Conservation (phyloP, 805 yeast species). For the Pichia nakasei region DNA sequence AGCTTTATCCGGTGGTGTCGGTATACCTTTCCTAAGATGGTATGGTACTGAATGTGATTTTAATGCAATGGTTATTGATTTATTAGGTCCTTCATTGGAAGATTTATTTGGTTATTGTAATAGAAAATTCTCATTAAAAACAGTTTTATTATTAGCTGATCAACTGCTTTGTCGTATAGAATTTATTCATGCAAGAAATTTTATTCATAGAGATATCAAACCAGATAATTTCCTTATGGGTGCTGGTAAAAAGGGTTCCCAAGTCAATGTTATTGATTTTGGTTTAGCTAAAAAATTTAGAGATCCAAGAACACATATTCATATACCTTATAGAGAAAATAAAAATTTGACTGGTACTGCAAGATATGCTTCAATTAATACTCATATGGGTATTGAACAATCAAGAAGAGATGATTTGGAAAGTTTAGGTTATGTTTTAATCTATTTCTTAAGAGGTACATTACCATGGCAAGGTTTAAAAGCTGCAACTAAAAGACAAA, state of each 20-base stretch:
- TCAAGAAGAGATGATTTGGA: constrained; percentile 95
- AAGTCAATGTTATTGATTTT: constrained; percentile 88
- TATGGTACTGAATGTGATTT: constrained; percentile 95
- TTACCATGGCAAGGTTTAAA: constrained; percentile 98
- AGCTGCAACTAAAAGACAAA: constrained; percentile 94
- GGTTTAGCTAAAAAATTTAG: constrained; percentile 91
- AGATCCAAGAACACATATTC: constrained; percentile 89
- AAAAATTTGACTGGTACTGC: constrained; percentile 97
- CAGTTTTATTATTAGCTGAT: constrained; percentile 87
- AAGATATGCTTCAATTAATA: constrained; percentile 88
- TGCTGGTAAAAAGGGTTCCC: constrained; percentile 88
- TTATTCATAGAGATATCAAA: constrained; percentile 76
- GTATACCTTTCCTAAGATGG: constrained; percentile 96
- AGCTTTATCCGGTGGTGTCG: constrained; percentile 92
- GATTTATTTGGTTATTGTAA: constrained; percentile 95
- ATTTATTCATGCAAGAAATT: constrained; percentile 90
- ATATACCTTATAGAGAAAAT: constrained; percentile 93
- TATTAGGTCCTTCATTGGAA: constrained; percentile 90
- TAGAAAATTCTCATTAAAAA: constrained; percentile 85
- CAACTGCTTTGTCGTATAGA: constrained; percentile 92
- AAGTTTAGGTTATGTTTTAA: constrained; percentile 86
- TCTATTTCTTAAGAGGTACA: constrained; percentile 91
- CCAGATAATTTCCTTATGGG: constrained; percentile 85
- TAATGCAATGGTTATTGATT: constrained; percentile 93
- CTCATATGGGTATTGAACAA: constrained; percentile 96